Evolutionary conservation across 306 rosid genomes (phyloP).

Genomic region (Rosa persica): DNA sequence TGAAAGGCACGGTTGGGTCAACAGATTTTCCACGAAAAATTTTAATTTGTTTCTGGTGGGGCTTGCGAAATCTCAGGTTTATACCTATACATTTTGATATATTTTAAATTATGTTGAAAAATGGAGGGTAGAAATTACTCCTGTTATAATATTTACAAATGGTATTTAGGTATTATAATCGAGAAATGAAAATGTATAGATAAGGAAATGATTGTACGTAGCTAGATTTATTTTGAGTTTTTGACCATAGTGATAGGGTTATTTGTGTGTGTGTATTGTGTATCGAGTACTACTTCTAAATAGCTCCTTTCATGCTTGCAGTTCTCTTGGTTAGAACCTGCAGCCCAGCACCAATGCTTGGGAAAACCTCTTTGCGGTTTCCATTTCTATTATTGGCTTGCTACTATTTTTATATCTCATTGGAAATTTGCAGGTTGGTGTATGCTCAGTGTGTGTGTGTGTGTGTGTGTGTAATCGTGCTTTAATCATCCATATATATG

Average conservation of each 20-base stretch:
- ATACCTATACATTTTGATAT: not conserved
- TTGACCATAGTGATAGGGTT: too few relatives aligned
- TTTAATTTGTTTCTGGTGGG: not conserved
- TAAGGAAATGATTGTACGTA: too few relatives aligned
- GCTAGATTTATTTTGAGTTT: not conserved
- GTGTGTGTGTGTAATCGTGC: too few relatives aligned
- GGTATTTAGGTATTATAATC: too few relatives aligned
- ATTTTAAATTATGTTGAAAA: too few relatives aligned
- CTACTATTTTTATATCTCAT: not conserved
- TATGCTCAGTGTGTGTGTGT: not conserved
- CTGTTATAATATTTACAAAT: too few relatives aligned
- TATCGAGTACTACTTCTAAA: too few relatives aligned
- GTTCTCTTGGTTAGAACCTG: constrained; percentile 1
- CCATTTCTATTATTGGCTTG: not conserved
- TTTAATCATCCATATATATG: too few relatives aligned
- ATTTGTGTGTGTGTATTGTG: too few relatives aligned
- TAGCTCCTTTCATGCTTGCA: not conserved
- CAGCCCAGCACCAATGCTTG: not conserved
- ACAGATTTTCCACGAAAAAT: not conserved
- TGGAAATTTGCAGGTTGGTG: not conserved
- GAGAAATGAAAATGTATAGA: too few relatives aligned
- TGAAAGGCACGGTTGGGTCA: constrained; percentile 5
- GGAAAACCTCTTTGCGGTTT: constrained; percentile 6
- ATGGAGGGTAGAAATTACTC: too few relatives aligned
- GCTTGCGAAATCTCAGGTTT: not conserved